Evolutionary conservation across 2,329 filamentous ascomycete species (phyloP).

Genomic region (Penicillium sp.): DNA sequence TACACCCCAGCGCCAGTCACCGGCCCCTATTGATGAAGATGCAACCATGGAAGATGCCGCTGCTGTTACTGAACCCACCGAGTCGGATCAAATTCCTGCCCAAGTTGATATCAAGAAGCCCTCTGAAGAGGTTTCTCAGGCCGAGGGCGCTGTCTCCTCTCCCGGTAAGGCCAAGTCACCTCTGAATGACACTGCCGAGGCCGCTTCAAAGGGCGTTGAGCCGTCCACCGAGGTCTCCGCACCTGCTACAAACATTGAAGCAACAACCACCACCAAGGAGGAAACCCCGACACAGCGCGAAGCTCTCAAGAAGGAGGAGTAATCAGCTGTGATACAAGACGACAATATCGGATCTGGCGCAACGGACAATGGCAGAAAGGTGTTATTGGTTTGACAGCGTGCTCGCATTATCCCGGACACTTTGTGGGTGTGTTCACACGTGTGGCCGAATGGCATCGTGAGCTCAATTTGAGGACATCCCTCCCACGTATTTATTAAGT

Average conservation of each 20-base stretch:
- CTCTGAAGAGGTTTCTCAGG: constrained; percentile 19
- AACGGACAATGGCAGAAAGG: constrained; percentile 39
- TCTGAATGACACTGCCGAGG: constrained; percentile 21
- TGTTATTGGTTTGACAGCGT: constrained; percentile 36
- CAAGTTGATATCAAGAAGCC: constrained; percentile 29
- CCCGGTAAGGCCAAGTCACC: constrained; percentile 19
- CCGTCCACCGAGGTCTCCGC: constrained; percentile 5
- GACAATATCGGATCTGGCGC: constrained; percentile 36
- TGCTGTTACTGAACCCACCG: constrained; percentile 20
- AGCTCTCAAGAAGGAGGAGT: constrained; percentile 37
- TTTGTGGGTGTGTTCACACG: constrained; percentile 10
- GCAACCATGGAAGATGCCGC: constrained; percentile 43
- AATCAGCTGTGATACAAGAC: constrained; percentile 20
- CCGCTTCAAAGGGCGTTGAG: constrained; percentile 11
- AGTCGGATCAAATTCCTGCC: constrained; percentile 16
- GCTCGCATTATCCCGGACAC: constrained; percentile 18
- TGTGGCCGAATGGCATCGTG: constrained; percentile 4
- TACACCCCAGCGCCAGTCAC: constrained; percentile 33
- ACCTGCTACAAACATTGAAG: constrained; percentile 15
- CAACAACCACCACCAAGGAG: constrained; percentile 14
- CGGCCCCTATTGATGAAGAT: constrained; percentile 37
- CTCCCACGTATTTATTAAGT: background rate
- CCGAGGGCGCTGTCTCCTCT: constrained; percentile 20
- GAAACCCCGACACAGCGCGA: constrained; percentile 14
- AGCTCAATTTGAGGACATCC: constrained; percentile 7